Conservation (phyloP, 768 basidiomycete species). For the Boletus reticulatus region DNA sequence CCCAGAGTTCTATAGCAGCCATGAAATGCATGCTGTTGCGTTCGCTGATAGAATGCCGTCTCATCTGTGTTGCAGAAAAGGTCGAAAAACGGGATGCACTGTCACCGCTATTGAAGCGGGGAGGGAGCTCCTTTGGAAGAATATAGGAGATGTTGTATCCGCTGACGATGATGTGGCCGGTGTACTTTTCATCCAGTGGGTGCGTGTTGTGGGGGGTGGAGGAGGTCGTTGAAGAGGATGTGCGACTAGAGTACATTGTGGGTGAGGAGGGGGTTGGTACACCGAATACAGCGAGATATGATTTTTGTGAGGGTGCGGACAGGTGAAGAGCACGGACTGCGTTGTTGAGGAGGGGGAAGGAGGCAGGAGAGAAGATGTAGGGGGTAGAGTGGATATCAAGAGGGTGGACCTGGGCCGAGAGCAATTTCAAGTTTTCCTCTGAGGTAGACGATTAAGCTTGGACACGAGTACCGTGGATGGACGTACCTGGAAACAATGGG, state of each 20-base stretch:
- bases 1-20: slow-evolving; percentile 77
- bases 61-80: slow-evolving; percentile 32
- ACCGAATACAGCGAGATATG: slow-evolving; percentile 58
- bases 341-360: slow-evolving; percentile 61
- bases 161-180: slow-evolving; percentile 73
- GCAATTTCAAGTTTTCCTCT: slow-evolving; percentile 81
- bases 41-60: slow-evolving; percentile 56
- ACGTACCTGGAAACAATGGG: slow-evolving; percentile 68
- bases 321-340: slow-evolving; percentile 70
- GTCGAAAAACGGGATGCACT: slow-evolving; percentile 20
- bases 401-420: slow-evolving; percentile 74
- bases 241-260: slow-evolving; percentile 31
- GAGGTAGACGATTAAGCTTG: not conserved
- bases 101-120: slow-evolving; percentile 27
- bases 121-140: slow-evolving; percentile 64
- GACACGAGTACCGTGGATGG: not conserved
- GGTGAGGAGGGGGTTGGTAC: slow-evolving; percentile 35
- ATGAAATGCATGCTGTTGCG: slow-evolving; percentile 68
- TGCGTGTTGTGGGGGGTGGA: slow-evolving; percentile 28
- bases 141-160: slow-evolving; percentile 77
- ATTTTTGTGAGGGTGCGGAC: slow-evolving; percentile 55
- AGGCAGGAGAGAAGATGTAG: slow-evolving; percentile 67
- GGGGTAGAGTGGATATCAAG: slow-evolving; percentile 68
- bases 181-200: slow-evolving; percentile 64
- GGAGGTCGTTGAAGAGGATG: slow-evolving; percentile 37